Evolutionary conservation across 345 rosid genomes (phyloP), one percentile per base, ranked within the genome.

Genomic region (Carallia brachiata): DNA sequence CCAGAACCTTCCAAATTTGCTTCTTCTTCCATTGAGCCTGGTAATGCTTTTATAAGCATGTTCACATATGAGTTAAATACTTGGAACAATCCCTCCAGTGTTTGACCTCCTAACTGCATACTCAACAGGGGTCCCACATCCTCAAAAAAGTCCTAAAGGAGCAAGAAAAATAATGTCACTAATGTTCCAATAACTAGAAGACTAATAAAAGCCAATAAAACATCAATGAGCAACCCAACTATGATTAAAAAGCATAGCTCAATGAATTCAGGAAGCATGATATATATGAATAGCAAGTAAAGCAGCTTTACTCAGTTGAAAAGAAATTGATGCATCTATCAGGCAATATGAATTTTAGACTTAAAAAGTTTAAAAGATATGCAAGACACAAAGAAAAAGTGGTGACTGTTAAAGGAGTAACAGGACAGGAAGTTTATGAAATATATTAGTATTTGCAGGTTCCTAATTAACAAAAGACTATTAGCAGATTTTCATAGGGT

Each of bases 51-150:
- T 70, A 96, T 82, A 27, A 96, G 89, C 87, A 84, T 84, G 84
- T 85, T 83, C 77, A 90, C 81, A 73, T 90, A 96, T 19, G 99
- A 89, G 85, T 85, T 85, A 79, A 96, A 96, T 48, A 96, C 98
- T 77, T 90, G 91, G 78, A 90, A 96, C 76, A 92, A 80, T 73
- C 97, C 96, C 83, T 96, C 99, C 67, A 96, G 79, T 28, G 91
- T 88, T 79, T 92, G 88, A 74, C 93, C 91, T 73, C 98, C 98
- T 86, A 96, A 75, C 79, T 95, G 97, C 99, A 96, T 96, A 67
- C 98, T 92, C 75, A 92, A 80, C 56, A 96, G 89, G 27, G 99
- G 98, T 63, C 96, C 98, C 32, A 92, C 99, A 57, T 96, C 99
- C 87, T 96, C 98, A 81, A 90, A 92, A 83, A 96, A 96, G 66